Conservation (phyloP, 371 early-diverging fungal species). For the Syncephalastrum contaminatum region DNA sequence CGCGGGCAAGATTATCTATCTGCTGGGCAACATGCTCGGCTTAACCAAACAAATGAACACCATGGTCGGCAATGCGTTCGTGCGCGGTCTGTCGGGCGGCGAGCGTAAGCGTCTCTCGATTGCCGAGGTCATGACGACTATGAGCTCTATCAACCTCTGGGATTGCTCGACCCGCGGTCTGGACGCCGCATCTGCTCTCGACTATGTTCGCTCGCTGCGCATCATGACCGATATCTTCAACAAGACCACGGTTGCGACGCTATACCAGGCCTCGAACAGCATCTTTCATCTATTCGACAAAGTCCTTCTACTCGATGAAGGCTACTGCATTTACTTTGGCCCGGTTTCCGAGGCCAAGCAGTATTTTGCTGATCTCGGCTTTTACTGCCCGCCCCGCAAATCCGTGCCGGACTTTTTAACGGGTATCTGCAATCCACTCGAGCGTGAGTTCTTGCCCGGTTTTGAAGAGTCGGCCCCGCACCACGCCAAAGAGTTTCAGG, state of each 20-base stretch:
- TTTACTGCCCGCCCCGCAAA: conserved; percentile 66
- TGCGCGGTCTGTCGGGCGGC: conserved; percentile 85
- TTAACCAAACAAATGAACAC: conserved; percentile 75
- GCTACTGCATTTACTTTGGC: conserved; percentile 76
- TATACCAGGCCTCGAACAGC: conserved; percentile 73
- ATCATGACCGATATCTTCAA: conserved; percentile 64
- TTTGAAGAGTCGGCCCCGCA: conserved; percentile 48
- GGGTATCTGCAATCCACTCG: conserved; percentile 63
- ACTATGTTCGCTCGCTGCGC: conserved; percentile 69
- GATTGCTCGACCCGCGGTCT: conserved; percentile 90
- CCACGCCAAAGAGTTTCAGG: conserved; percentile 47
- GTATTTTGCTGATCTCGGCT: conserved; percentile 71
- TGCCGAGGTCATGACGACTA: conserved; percentile 83
- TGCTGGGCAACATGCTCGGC: conserved; percentile 70
- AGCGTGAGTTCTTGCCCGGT: conserved; percentile 57
- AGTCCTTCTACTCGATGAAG: conserved; percentile 67
- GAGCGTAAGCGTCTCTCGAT: conserved; percentile 87
- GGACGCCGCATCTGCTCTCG: conserved; percentile 87
- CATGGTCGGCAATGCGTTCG: conserved; percentile 79
- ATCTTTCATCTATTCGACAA: conserved; percentile 80
- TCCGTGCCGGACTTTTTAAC: conserved; percentile 79
- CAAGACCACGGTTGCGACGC: conserved; percentile 62
- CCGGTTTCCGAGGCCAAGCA: conserved; percentile 59
- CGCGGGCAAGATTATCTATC: conserved; percentile 42
- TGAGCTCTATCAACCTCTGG: conserved; percentile 73